These are phyloP conservation scores for Glebionis coronaria DNA, from an alignment of 129 eudicot species.

Conservation along the genomic window DNA sequence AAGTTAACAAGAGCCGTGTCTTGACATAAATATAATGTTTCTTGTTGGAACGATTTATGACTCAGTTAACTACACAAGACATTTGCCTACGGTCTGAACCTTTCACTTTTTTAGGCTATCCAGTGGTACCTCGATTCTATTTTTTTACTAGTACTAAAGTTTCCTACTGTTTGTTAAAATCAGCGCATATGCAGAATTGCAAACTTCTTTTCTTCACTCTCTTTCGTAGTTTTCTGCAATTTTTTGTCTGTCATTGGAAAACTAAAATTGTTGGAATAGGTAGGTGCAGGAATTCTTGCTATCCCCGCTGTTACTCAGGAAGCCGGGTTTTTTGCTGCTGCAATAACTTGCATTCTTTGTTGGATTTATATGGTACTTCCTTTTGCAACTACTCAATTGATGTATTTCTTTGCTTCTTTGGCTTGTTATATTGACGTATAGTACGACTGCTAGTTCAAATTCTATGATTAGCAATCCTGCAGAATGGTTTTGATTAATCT, in stretches of 20 bases:
- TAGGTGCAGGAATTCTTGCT: slow-evolving; percentile 98
- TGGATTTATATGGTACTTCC: slow-evolving; percentile 85
- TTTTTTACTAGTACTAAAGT: neutral
- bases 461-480: neutral
- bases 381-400: neutral
- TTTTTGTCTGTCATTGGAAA: slow-evolving; percentile 5
- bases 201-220: slow-evolving; percentile 1
- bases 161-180: neutral
- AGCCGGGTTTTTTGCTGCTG: slow-evolving; percentile 95
- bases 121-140: neutral
- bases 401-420: neutral
- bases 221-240: neutral
- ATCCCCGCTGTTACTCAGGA: slow-evolving; percentile 99
- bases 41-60: too few species aligned
- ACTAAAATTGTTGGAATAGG: slow-evolving; percentile 38
- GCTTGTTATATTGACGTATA: neutral
- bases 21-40: too few species aligned
- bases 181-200: neutral
- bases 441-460: slow-evolving; percentile 1
- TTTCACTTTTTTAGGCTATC: neutral
- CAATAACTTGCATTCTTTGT: slow-evolving; percentile 70
- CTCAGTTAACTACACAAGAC: neutral
- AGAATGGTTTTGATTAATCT: too few species aligned
- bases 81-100: neutral
- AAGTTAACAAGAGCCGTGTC: too few species aligned